A percentile compares a stretch with the other conserved stretches of the same genome.
These are phyloP conservation scores for Coemansia sp. DNA, from an alignment of 192 early-diverging fungal genomes.

Conservation along the genomic window DNA sequence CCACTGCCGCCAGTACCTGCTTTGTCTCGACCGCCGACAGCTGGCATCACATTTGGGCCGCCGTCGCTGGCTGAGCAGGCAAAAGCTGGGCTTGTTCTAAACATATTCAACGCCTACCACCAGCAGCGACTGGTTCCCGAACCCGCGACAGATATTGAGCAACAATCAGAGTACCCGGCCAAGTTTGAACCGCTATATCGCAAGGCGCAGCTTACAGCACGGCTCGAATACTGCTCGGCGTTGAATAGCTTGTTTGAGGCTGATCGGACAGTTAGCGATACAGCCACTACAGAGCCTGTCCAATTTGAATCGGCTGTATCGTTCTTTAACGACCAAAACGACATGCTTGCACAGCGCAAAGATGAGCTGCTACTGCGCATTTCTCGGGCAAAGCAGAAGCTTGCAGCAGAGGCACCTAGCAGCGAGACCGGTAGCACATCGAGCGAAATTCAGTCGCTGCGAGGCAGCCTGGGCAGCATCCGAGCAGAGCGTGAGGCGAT, in stretches of 20 bases:
- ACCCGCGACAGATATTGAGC: background rate
- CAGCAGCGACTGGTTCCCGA: constrained; percentile 22
- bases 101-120: constrained; percentile 29
- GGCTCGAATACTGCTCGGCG: constrained; percentile 46
- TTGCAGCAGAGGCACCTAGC: constrained; percentile 20
- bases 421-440: constrained; percentile 16
- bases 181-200: constrained; percentile 37
- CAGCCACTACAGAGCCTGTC: constrained; percentile 9
- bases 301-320: constrained; percentile 11
- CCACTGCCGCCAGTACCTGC: constrained; percentile 25
- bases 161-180: constrained; percentile 10
- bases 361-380: constrained; percentile 38
- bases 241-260: constrained; percentile 40
- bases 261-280: constrained; percentile 32
- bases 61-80: constrained; percentile 29
- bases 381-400: constrained; percentile 26
- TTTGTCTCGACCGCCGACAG: background rate
- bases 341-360: constrained; percentile 17
- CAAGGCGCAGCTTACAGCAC: constrained; percentile 40
- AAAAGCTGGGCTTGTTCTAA: constrained; percentile 39
- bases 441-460: constrained; percentile 31
- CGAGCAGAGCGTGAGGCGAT: constrained; percentile 23
- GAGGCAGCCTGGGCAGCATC: constrained; percentile 11
- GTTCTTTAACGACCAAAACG: constrained; percentile 36
- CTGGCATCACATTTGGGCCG: background rate